Evolutionary conservation across 495 filamentous ascomycete species (phyloP), one percentile per base, ranked within the genome.

Genomic region (Parathielavia hyrcaniae): DNA sequence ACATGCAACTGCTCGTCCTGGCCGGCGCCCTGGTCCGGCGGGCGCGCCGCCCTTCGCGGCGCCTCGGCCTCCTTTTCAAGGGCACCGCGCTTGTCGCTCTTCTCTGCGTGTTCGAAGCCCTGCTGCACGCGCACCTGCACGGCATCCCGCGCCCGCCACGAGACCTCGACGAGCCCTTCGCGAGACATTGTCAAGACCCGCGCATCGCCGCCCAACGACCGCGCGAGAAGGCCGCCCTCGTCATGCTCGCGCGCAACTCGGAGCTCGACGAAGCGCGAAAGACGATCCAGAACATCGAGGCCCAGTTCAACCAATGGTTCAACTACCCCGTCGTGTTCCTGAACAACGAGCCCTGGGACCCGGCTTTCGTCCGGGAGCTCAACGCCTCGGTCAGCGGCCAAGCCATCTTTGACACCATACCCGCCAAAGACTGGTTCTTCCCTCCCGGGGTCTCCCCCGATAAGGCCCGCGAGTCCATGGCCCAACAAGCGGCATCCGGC

Each of bases 301-400:
- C 89, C 54, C 91, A 96, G 68, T 98, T 98, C 81, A 98, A 98
- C 70, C 83, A 86, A 58, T 97, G 92, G 92, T 98, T 89, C 71
- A 79, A 95, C 68, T 98, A 98, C 72, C 93, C 92, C 23, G 91
- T 96, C 70, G 88, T 98, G 45, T 97, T 98, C 70, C 76, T 98
- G 58, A 98, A 98, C 71, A 91, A 98, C 70, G 84, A 84, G 59
- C 83, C 84, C 7, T 97, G 95, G 75, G 82, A 81, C 69, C 89
- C 83, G 11, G 88, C 91, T 16, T 98, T 98, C 75, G 86, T 93
- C 64, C 72, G 80, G 46, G 83, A 81, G 10, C 90, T 98, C 75
- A 91, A 87, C 67, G 84, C 86, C 50, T 84, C 87, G 10, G 84
- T 95, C 9, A 78, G 80, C 65, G 95, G 95, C 65, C 86, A 90